These are phyloP conservation scores for Globisporangium perplexum DNA, from an alignment of 352 stramenopile species.

Conservation along the genomic window DNA sequence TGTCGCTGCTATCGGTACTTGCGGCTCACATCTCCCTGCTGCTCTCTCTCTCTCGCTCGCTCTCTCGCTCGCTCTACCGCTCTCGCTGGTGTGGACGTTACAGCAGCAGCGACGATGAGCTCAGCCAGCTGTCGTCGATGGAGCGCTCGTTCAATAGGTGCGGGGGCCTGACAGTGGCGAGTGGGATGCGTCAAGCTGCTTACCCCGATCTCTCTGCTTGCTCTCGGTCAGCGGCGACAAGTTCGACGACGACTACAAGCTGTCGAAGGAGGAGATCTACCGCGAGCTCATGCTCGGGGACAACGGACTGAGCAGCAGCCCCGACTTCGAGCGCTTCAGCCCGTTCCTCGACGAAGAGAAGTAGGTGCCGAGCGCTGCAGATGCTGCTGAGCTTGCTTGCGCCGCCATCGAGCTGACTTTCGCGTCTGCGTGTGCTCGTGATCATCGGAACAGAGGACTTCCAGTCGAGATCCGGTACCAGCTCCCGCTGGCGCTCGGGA, in stretches of 20 bases:
- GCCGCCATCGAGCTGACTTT: background rate
- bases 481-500: conserved; percentile 68
- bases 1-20: background rate
- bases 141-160: conserved; percentile 59
- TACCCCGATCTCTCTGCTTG: background rate
- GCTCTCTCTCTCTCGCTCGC: background rate
- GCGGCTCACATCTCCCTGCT: background rate
- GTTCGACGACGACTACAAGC: conserved; percentile 40
- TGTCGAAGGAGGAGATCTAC: conserved; percentile 59
- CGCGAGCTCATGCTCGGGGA: conserved; percentile 51
- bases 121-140: conserved; percentile 64
- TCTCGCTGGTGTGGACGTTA: background rate
- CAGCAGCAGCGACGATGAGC: conserved; percentile 77
- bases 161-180: conserved; percentile 2
- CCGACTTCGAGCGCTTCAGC: conserved; percentile 64
- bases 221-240: conserved; percentile 27
- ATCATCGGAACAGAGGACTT: conserved; percentile 37
- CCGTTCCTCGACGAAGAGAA: conserved; percentile 70
- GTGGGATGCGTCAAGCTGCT: background rate
- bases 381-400: conserved; percentile 9
- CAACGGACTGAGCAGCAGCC: conserved; percentile 58
- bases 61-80: background rate
- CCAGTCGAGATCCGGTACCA: conserved; percentile 78
- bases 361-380: background rate
- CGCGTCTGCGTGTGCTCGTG: background rate